Percentiles rank a stretch among this genome's conserved stretches.
These are phyloP conservation scores for Colletotrichum lupini DNA, from an alignment of 2,329 filamentous ascomycete species.

Conservation along the genomic window DNA sequence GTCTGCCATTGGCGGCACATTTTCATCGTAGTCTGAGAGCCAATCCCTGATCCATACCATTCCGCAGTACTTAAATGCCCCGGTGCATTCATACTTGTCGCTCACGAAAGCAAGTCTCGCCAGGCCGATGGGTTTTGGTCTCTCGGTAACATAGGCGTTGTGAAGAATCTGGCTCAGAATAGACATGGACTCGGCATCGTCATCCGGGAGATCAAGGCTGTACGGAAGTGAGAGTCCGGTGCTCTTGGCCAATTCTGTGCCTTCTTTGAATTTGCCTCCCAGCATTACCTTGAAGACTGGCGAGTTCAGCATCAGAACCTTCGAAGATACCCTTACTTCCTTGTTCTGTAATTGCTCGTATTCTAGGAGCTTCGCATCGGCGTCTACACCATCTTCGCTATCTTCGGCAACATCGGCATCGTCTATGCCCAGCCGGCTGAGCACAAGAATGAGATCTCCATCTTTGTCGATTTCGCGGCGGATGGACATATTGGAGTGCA, in stretches of 20 bases:
- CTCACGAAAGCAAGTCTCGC: constrained; percentile 42
- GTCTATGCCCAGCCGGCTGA: not conserved
- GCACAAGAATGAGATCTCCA: constrained; percentile 36
- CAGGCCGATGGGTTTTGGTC: constrained; percentile 39
- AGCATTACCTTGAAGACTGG: constrained; percentile 43
- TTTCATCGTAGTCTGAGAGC: constrained; percentile 28
- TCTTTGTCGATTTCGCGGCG: constrained; percentile 21
- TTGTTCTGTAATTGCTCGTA: constrained; percentile 6
- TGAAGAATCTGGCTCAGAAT: constrained; percentile 47
- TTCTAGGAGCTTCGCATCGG: not conserved
- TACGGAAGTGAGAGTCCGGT: not conserved
- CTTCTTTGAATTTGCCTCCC: constrained; percentile 38
- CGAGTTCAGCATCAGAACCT: constrained; percentile 40
- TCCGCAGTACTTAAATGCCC: constrained; percentile 34
- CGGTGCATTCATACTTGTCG: constrained; percentile 41
- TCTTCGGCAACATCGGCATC: constrained; percentile 22
- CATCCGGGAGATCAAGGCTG: constrained; percentile 40
- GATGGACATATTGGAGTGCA: not conserved
- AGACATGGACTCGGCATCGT: constrained; percentile 44
- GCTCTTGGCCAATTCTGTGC: constrained; percentile 20
- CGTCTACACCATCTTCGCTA: not conserved
- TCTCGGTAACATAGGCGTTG: constrained; percentile 40
- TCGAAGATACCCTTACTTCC: constrained; percentile 33
- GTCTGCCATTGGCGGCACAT: constrained; percentile 28
- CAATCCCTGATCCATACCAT: constrained; percentile 36